These are phyloP conservation scores for Phytophthora chlamydospora DNA, from an alignment of 352 stramenopile genomes.

Conservation along the genomic window DNA sequence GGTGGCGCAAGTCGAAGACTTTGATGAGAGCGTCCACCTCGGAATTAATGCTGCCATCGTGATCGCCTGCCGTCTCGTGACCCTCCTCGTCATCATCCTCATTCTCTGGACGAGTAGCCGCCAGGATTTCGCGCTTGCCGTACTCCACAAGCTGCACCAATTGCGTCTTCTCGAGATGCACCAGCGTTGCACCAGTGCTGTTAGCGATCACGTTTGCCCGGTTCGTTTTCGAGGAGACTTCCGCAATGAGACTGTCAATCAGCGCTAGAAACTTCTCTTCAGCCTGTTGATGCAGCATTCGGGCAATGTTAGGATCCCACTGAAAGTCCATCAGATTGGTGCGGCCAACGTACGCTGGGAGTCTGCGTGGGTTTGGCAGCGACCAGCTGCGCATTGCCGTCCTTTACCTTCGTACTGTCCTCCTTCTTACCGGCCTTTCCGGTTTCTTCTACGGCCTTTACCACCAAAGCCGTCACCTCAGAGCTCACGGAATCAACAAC, in stretches of 20 bases:
- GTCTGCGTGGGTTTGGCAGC: conserved; percentile 10
- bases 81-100: conserved; percentile 34
- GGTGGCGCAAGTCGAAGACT: conserved; percentile 78
- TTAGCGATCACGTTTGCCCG: conserved; percentile 67
- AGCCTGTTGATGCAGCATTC: conserved; percentile 22
- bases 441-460: neutral
- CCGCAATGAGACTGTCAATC: conserved; percentile 62
- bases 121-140: conserved; percentile 56
- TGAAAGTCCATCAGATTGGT: neutral
- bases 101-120: conserved; percentile 35
- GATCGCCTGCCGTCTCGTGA: conserved; percentile 15
- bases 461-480: neutral
- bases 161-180: conserved; percentile 76
- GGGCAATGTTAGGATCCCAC: conserved; percentile 2
- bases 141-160: conserved; percentile 68
- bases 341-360: conserved; percentile 25
- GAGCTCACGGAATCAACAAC: conserved; percentile 13
- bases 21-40: conserved; percentile 72
- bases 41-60: conserved; percentile 41
- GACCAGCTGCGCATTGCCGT: conserved; percentile 15
- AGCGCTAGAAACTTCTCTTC: conserved; percentile 66
- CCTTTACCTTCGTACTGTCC: neutral
- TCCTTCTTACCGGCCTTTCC: conserved; percentile 1
- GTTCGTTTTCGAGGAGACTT: conserved; percentile 66
- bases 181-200: conserved; percentile 73